Evolutionary conservation across 768 basidiomycete species (phyloP).

Genomic region (Trametes cubensis): DNA sequence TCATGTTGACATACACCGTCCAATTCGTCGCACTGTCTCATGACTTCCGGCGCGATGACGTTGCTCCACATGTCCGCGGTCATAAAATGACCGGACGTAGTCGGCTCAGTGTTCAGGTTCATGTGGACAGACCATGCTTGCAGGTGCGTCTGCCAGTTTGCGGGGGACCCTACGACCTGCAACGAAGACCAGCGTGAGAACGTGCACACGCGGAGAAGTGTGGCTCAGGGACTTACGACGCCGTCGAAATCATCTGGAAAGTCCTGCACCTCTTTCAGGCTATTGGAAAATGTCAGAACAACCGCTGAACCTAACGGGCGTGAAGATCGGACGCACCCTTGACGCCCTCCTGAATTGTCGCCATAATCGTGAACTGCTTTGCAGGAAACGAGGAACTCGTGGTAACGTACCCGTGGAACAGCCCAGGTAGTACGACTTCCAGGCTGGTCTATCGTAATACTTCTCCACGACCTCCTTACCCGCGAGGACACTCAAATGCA

Average conservation of each 20-base stretch:
- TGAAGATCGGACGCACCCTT: conserved; percentile 26
- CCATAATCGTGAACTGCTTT: background rate
- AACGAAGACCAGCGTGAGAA: background rate
- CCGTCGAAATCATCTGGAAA: conserved; percentile 40
- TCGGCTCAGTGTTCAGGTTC: conserved; percentile 28
- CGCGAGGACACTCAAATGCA: conserved; percentile 33
- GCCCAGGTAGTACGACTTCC: conserved; percentile 36
- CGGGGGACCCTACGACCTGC: conserved; percentile 37
- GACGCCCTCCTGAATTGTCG: conserved; percentile 30
- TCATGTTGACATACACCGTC: conserved; percentile 31
- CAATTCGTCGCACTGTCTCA: conserved; percentile 37
- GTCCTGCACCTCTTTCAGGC: conserved; percentile 30
- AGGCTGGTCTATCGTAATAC: conserved; percentile 29
- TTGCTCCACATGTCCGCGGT: conserved; percentile 29
- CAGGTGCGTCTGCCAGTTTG: conserved; percentile 31
- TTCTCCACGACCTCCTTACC: conserved; percentile 33
- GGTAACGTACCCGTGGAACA: conserved; percentile 32
- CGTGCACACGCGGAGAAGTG: background rate
- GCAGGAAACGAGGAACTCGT: background rate
- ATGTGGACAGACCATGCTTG: conserved; percentile 30
- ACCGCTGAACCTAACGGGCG: background rate
- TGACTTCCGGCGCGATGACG: conserved; percentile 35
- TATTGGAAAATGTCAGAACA: conserved; percentile 1
- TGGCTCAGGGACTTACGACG: conserved; percentile 25
- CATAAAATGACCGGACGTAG: conserved; percentile 32